A percentile compares a stretch with the other conserved stretches of the same genome.
Evolutionary conservation across 2,329 filamentous ascomycete species (phyloP).

Genomic region (Dactylellina haptotyla): DNA sequence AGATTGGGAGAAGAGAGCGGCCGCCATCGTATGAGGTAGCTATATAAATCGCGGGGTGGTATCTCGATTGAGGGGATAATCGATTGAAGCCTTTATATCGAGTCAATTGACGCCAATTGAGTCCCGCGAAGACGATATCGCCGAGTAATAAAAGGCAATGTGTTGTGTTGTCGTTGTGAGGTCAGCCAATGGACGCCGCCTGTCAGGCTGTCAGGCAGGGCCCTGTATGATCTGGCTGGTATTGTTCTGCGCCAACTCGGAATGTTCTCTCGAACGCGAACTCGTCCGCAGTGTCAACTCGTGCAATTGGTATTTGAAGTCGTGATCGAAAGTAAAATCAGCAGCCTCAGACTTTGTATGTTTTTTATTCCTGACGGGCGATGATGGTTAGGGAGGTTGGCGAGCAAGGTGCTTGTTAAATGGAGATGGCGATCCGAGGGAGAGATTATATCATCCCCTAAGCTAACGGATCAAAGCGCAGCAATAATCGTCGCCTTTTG

Average conservation of each 20-base stretch:
- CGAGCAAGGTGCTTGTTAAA: not conserved
- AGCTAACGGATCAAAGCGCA: constrained; percentile 46
- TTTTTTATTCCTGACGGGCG: not conserved
- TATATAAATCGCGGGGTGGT: not conserved
- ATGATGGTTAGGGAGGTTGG: constrained; percentile 12
- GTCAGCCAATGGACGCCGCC: not conserved
- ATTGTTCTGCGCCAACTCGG: not conserved
- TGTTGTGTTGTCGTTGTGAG: constrained; percentile 24
- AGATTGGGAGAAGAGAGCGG: constrained; percentile 42
- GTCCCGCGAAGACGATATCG: not conserved
- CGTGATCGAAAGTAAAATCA: not conserved
- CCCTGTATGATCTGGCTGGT: too few species aligned
- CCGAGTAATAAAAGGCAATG: constrained; percentile 20
- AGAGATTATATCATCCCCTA: constrained; percentile 41
- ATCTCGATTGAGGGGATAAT: not conserved
- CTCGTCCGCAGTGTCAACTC: not conserved
- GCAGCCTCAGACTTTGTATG: not conserved
- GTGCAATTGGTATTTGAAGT: constrained; percentile 12
- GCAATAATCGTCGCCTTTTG: constrained; percentile 13
- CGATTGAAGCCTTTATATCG: not conserved
- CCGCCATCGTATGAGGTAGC: constrained; percentile 23
- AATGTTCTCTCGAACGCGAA: not conserved
- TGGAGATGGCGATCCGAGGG: constrained; percentile 25
- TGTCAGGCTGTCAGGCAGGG: too few species aligned
- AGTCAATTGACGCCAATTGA: not conserved